Evolutionary conservation across 129 eudicot genomes (phyloP).

Genomic region (Lactuca saligna): DNA sequence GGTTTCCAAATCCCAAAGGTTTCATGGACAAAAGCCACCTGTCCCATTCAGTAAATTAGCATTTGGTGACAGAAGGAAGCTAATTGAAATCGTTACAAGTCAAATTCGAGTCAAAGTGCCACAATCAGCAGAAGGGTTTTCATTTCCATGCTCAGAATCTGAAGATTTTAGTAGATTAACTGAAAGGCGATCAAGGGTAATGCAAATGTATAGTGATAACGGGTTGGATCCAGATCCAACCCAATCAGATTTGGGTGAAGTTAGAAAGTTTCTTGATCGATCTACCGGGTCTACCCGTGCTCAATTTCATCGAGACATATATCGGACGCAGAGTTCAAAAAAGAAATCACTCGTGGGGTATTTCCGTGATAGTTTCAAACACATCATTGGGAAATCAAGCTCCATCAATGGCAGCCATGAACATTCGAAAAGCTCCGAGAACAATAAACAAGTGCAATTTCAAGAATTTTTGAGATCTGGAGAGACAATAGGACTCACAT

Average conservation of each 20-base stretch:
- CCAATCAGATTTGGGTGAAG: constrained; percentile 58
- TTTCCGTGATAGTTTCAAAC: constrained; percentile 62
- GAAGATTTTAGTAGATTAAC: constrained; percentile 42
- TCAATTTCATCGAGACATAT: constrained; percentile 38
- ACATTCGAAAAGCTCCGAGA: constrained; percentile 36
- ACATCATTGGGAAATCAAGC: constrained; percentile 68
- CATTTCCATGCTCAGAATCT: constrained; percentile 55
- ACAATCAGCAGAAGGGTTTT: constrained; percentile 44
- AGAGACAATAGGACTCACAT: constrained; percentile 68
- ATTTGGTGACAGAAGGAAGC: constrained; percentile 81
- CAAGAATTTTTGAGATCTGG: constrained; percentile 75
- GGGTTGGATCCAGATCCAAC: constrained; percentile 43
- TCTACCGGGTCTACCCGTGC: constrained; percentile 34
- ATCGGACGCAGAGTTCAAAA: constrained; percentile 46
- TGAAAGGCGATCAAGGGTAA: constrained; percentile 54
- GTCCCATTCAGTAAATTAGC: constrained; percentile 66
- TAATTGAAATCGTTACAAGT: constrained; percentile 65
- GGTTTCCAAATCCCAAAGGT: constrained; percentile 59
- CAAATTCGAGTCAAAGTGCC: constrained; percentile 63
- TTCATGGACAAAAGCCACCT: constrained; percentile 42
- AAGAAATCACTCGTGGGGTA: constrained; percentile 59
- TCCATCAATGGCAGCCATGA: constrained; percentile 43
- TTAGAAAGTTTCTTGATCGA: constrained; percentile 51
- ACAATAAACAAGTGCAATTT: constrained; percentile 63
- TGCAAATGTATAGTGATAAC: constrained; percentile 54